Conservation (phyloP, 306 rosid genomes). For the Potentilla sterilis region DNA sequence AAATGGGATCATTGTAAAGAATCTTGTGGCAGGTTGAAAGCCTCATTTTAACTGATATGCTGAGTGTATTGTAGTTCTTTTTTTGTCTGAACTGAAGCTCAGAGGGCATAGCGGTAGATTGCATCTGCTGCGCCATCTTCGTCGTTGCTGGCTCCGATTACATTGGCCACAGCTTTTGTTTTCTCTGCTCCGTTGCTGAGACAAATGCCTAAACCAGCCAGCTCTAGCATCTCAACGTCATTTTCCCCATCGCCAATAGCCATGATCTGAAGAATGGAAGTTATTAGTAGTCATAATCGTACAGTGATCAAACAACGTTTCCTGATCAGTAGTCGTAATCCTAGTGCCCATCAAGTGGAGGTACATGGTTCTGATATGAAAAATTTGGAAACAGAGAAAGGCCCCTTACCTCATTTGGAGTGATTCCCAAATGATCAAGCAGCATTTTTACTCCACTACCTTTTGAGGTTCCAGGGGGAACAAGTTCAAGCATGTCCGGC, state of each 20-base stretch:
- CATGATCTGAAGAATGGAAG: conserved; percentile 58
- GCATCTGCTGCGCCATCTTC: conserved; percentile 95
- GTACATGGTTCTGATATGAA: neutral
- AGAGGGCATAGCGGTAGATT: conserved; percentile 78
- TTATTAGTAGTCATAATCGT: neutral
- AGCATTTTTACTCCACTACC: conserved; percentile 79
- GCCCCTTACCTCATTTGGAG: conserved; percentile 66
- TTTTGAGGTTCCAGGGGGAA: conserved; percentile 80
- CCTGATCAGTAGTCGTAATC: too few relatives aligned
- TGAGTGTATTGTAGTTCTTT: neutral
- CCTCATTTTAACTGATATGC: neutral
- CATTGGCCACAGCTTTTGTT: conserved; percentile 75
- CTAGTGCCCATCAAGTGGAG: neutral
- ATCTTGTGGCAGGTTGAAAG: neutral
- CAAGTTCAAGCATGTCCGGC: conserved; percentile 87
- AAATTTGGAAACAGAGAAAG: neutral
- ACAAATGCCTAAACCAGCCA: conserved; percentile 83
- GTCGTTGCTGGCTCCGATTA: conserved; percentile 80
- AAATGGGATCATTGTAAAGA: neutral
- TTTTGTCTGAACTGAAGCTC: conserved; percentile 31
- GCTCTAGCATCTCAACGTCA: conserved; percentile 88
- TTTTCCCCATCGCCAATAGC: conserved; percentile 98
- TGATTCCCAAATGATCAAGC: conserved; percentile 76
- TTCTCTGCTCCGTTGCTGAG: conserved; percentile 79
- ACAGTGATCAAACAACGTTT: neutral